Evolutionary conservation across 1,284 basidiomycete genomes (phyloP), one percentile per base, ranked within the genome.

Genomic region (Trametes pubescens): DNA sequence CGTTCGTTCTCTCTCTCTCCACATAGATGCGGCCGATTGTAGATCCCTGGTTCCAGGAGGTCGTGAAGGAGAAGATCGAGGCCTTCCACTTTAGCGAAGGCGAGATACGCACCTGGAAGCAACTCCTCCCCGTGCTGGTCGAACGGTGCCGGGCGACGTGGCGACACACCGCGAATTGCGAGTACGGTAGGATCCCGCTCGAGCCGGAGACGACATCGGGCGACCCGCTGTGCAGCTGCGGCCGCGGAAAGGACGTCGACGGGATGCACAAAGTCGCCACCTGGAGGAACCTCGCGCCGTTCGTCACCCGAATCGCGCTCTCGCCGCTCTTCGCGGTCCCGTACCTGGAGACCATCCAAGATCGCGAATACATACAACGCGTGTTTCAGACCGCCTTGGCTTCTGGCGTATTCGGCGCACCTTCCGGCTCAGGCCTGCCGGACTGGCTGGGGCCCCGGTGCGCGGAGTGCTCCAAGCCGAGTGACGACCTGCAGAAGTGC

Each of bases 101-200:
- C 2, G 82, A 82, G 64, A 66, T 77, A 26, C 62, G 65, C 13
- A 75, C 75, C 1, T 87, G 85, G 85, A 81, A 81, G 59, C 73
- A 79, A 57, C 72, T 86, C 11, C 69, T 86, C 0, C 84, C 84
- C 5, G 75, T 76, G 6, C 66, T 83, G 32, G 78, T 77, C 6
- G 86, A 88, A 66, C 81, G 86, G 14, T 86, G 84, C 64, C 78
- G 86, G 16, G 7, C 38, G 18, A 77, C 74, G 0, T 87, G 86
- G 86, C 68, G 69, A 18, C 86, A 88, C 68, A 71, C 65, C 11
- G n/a, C 70, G 10, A 72, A 72, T 32, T 88, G 86, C 75, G 80
- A 81, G 69, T 86, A 86, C 70, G n/a, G 76, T 2, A 60, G 40
- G 4, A 71, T 79, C n/a, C 79, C 82, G 0, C 66, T 78, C 7